Evolutionary conservation across 306 rosid genomes (phyloP).

Genomic region (Fragaria nilgerrensis): DNA sequence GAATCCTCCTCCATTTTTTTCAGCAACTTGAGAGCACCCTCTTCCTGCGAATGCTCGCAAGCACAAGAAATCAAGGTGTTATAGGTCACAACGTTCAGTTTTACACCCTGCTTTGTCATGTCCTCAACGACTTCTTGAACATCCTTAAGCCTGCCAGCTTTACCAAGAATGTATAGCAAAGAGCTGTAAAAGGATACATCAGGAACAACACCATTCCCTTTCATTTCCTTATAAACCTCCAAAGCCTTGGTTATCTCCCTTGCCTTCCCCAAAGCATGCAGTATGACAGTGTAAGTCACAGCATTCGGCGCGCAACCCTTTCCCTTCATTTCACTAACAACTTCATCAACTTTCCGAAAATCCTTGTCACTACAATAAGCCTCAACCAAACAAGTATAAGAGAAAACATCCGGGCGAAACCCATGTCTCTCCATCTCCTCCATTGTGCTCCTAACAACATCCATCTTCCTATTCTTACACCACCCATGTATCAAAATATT

Average conservation of each 20-base stretch:
- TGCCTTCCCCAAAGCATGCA: constrained; percentile 35
- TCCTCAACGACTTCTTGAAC: constrained; percentile 19
- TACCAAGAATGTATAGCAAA: constrained; percentile 26
- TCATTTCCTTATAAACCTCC: constrained; percentile 27
- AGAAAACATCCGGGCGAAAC: constrained; percentile 49
- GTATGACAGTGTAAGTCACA: constrained; percentile 23
- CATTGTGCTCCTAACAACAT: constrained; percentile 53
- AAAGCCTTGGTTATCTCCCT: constrained; percentile 25
- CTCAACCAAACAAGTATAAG: constrained; percentile 61
- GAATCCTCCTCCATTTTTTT: constrained; percentile 69
- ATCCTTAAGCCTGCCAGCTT: constrained; percentile 30
- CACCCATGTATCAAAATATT: constrained; percentile 79
- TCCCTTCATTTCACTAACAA: constrained; percentile 71
- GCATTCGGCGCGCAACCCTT: constrained; percentile 79
- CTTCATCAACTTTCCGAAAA: constrained; percentile 67
- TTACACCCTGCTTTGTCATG: constrained; percentile 30
- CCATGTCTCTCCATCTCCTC: constrained; percentile 65
- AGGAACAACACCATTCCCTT: constrained; percentile 15
- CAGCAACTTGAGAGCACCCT: constrained; percentile 76
- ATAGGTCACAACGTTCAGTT: constrained; percentile 41
- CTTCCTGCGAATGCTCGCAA: constrained; percentile 67
- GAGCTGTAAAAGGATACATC: constrained; percentile 24
- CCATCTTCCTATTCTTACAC: constrained; percentile 61
- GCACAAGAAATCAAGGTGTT: constrained; percentile 61
- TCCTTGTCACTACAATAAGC: constrained; percentile 60